Conservation (phyloP, 1,284 basidiomycete genomes). For the Leccinum griseonigrum region DNA sequence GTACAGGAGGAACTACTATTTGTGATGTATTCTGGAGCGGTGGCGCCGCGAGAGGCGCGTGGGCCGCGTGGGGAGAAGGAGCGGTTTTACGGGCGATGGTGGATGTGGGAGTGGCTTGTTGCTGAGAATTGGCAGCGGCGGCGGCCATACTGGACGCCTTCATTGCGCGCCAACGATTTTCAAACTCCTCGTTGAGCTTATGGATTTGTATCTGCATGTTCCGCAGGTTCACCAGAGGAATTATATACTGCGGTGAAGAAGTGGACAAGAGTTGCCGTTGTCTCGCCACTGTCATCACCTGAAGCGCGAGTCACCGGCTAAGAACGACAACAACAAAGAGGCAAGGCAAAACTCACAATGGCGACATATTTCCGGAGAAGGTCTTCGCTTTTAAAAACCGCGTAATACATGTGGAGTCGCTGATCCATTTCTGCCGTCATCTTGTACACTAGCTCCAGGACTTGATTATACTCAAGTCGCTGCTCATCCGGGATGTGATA, state of each 20-base stretch:
- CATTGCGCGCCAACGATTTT: slow-evolving; percentile 25
- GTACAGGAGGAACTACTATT: neutral
- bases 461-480: slow-evolving; percentile 46
- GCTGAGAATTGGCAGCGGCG: slow-evolving; percentile 12
- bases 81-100: slow-evolving; percentile 13
- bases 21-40: slow-evolving; percentile 20
- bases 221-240: slow-evolving; percentile 44
- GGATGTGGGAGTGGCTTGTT: slow-evolving; percentile 7
- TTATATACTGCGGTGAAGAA: slow-evolving; percentile 44
- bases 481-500: slow-evolving; percentile 50
- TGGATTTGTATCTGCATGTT: slow-evolving; percentile 47
- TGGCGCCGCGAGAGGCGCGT: slow-evolving; percentile 11
- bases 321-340: slow-evolving; percentile 10
- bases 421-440: slow-evolving; percentile 44
- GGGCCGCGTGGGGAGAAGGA: neutral
- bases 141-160: slow-evolving; percentile 11
- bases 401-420: slow-evolving; percentile 48
- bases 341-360: slow-evolving; percentile 46
- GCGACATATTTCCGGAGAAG: slow-evolving; percentile 46
- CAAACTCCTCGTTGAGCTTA: slow-evolving; percentile 41
- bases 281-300: slow-evolving; percentile 51
- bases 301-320: slow-evolving; percentile 7
- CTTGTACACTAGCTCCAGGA: slow-evolving; percentile 49
- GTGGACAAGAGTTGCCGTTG: slow-evolving; percentile 48
- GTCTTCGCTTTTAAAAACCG: slow-evolving; percentile 45